Conservation (phyloP, 306 rosid species). For the Phaseolus lunatus region DNA sequence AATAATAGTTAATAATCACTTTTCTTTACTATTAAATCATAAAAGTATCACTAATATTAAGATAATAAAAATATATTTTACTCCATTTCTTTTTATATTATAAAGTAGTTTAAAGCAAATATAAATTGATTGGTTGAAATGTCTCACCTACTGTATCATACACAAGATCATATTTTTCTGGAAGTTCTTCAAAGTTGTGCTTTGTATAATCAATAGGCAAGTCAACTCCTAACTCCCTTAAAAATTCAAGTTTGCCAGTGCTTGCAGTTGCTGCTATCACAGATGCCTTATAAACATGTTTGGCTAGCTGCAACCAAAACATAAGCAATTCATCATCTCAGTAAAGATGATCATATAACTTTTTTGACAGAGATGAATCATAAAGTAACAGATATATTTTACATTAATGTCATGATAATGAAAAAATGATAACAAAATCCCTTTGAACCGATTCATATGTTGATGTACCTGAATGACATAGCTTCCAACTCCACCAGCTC, state of each 20-base stretch:
- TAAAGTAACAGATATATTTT: too few species aligned
- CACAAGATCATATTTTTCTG: slow-evolving; percentile 75
- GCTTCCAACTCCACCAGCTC: slow-evolving; percentile 82
- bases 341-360: too few species aligned
- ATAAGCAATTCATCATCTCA: not conserved
- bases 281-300: slow-evolving; percentile 76
- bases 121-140: not conserved
- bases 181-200: slow-evolving; percentile 67
- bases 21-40: too few species aligned
- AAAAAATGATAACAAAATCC: too few species aligned
- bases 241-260: slow-evolving; percentile 55
- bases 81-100: too few species aligned
- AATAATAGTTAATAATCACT: too few species aligned
- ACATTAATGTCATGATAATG: too few species aligned
- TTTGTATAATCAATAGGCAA: slow-evolving; percentile 81
- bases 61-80: too few species aligned
- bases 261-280: slow-evolving; percentile 78
- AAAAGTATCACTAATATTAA: too few species aligned
- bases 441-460: not conserved
- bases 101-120: not conserved
- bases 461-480: slow-evolving; percentile 62
- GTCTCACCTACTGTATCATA: slow-evolving; percentile 71
- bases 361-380: too few species aligned
- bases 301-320: slow-evolving; percentile 64
- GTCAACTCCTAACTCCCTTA: slow-evolving; percentile 76